Percentiles rank a stretch among this genome's conserved stretches.
Conservation (phyloP, 140 eudicot species). For the Erigeron philadelphicus region DNA sequence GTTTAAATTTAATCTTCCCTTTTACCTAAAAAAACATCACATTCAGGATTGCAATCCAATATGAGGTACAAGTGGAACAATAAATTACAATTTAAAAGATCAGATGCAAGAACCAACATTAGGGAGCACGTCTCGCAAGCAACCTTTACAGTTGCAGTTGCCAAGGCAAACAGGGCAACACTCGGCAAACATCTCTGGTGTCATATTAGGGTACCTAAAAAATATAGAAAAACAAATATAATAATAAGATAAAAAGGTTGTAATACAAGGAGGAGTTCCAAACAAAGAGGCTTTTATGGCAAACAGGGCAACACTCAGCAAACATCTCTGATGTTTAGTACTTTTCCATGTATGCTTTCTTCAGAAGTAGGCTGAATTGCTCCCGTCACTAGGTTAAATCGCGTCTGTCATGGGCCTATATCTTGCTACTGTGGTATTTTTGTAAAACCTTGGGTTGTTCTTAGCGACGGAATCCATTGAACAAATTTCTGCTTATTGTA, state of each 20-base stretch:
- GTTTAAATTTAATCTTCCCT: constrained; percentile 24
- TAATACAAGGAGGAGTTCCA: too few relatives aligned
- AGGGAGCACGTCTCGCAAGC: constrained; percentile 52
- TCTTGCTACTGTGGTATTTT: too few relatives aligned
- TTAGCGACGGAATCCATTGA: too few relatives aligned
- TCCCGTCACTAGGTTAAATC: too few relatives aligned
- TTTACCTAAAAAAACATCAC: constrained; percentile 27
- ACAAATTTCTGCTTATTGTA: too few relatives aligned
- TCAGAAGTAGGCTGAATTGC: too few relatives aligned
- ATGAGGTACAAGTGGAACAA: not conserved
- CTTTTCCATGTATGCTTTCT: too few relatives aligned
- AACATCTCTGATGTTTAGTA: constrained; percentile 45
- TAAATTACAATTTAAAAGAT: not conserved
- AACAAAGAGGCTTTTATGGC: too few relatives aligned
- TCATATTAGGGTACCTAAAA: constrained; percentile 61
- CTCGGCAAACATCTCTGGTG: constrained; percentile 50
- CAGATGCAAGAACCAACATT: constrained; percentile 25
- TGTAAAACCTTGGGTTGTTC: too few relatives aligned
- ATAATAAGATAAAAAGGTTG: too few relatives aligned
- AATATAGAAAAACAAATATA: not conserved
- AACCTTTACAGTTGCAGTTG: constrained; percentile 75
- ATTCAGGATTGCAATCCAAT: not conserved
- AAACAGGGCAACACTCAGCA: constrained; percentile 71
- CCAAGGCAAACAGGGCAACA: constrained; percentile 67
- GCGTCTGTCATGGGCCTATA: too few relatives aligned